Percentiles rank a stretch among this genome's conserved stretches.
Evolutionary conservation across 129 eudicot species (phyloP).

Genomic region (Scalesia atractyloides): DNA sequence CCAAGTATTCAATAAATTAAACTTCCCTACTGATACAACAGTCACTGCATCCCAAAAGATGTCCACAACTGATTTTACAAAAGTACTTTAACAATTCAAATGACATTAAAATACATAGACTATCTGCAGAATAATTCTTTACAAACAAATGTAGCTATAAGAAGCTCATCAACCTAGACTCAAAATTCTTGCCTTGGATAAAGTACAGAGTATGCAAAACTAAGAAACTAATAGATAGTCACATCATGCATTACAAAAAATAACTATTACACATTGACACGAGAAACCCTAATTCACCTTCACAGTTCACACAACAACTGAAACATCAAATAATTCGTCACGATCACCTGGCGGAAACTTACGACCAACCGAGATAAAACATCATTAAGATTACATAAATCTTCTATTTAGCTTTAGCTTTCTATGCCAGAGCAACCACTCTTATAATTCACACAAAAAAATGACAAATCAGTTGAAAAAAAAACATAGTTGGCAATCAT

Average conservation of each 20-base stretch:
- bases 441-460: not conserved
- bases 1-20: not conserved
- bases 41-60: constrained; percentile 5
- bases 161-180: not conserved
- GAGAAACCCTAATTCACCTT: not conserved
- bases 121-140: not conserved
- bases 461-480: not conserved
- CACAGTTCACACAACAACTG: constrained; percentile 5
- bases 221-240: not conserved
- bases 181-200: not conserved
- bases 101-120: not conserved
- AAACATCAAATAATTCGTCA: not conserved
- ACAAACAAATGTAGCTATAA: not conserved
- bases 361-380: not conserved
- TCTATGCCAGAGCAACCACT: constrained; percentile 1
- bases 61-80: not conserved
- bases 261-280: not conserved
- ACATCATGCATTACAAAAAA: not conserved
- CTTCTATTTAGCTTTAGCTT: not conserved
- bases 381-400: not conserved
- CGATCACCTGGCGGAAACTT: not conserved
- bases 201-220: not conserved
- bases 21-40: not conserved
- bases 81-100: not conserved
- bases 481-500: not conserved